These are phyloP conservation scores for Metroxylon sagu DNA, from an alignment of 176 grass and related monocot species.

Conservation along the genomic window DNA sequence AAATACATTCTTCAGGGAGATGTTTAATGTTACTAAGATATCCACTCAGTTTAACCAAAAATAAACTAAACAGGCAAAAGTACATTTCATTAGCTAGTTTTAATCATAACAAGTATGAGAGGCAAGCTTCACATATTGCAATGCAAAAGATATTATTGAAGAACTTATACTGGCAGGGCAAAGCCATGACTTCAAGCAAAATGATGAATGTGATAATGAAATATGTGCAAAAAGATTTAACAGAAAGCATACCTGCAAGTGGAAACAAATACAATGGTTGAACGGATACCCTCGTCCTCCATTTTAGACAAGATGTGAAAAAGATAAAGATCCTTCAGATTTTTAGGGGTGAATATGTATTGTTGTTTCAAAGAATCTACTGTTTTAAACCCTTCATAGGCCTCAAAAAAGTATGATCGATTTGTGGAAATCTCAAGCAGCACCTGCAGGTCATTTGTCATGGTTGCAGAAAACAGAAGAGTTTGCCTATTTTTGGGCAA, in stretches of 20 bases:
- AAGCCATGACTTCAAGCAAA: no score
- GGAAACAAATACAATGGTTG: constrained; percentile 73
- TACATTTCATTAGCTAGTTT: no score
- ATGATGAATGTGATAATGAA: not conserved
- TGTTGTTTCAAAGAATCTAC: constrained; percentile 73
- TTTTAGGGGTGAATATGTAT: constrained; percentile 51
- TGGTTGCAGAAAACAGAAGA: constrained; percentile 92
- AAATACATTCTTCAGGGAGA: no score
- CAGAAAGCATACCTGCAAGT: constrained; percentile 57
- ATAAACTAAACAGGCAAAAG: no score
- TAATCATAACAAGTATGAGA: no score
- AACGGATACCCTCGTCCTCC: constrained; percentile 48
- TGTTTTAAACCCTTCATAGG: constrained; percentile 85
- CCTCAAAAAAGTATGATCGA: constrained; percentile 78
- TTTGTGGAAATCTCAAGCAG: constrained; percentile 79
- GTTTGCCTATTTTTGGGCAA: constrained; percentile 79
- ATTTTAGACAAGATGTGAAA: constrained; percentile 66
- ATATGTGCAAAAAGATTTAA: not conserved
- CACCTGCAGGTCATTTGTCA: constrained; percentile 67
- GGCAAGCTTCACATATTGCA: no score
- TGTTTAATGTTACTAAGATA: no score
- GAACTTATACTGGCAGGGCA: no score
- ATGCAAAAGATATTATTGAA: no score
- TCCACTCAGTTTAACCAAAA: no score
- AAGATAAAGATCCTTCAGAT: constrained; percentile 79